A percentile compares a stretch with the other conserved stretches of the same genome.
These are phyloP conservation scores for Tetrapisispora taiwanensis DNA, from an alignment of 805 yeast species.

Conservation along the genomic window DNA sequence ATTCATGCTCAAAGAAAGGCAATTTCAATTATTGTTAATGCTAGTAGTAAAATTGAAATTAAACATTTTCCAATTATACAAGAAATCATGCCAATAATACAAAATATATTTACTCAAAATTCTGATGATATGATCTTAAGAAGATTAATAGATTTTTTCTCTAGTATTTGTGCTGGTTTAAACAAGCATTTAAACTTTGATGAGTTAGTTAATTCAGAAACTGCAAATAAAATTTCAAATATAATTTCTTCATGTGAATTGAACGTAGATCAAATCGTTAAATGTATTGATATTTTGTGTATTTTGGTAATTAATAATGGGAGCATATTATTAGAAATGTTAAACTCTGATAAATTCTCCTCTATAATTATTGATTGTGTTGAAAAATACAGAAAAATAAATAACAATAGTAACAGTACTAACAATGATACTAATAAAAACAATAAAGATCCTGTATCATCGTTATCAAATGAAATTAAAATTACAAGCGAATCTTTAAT, in stretches of 20 bases:
- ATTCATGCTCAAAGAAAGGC: constrained; percentile 83
- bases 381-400: constrained; percentile 37
- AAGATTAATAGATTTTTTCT: constrained; percentile 17
- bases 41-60: constrained; percentile 41
- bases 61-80: constrained; percentile 39
- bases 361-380: constrained; percentile 38
- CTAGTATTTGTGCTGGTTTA: constrained; percentile 20
- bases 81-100: constrained; percentile 38
- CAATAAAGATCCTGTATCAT: not conserved
- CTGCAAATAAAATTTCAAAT: constrained; percentile 28
- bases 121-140: constrained; percentile 35
- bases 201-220: constrained; percentile 15
- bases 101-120: constrained; percentile 41
- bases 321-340: not conserved
- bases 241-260: constrained; percentile 26
- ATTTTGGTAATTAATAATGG: constrained; percentile 25
- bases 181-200: constrained; percentile 14
- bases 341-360: not conserved
- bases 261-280: constrained; percentile 24
- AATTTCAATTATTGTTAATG: constrained; percentile 57
- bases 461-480: not conserved
- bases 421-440: no score
- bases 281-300: constrained; percentile 34
- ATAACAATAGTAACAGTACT: no score
- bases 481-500: constrained; percentile 60